Conservation (phyloP, 768 basidiomycete species). For the Pholiota conissans region DNA sequence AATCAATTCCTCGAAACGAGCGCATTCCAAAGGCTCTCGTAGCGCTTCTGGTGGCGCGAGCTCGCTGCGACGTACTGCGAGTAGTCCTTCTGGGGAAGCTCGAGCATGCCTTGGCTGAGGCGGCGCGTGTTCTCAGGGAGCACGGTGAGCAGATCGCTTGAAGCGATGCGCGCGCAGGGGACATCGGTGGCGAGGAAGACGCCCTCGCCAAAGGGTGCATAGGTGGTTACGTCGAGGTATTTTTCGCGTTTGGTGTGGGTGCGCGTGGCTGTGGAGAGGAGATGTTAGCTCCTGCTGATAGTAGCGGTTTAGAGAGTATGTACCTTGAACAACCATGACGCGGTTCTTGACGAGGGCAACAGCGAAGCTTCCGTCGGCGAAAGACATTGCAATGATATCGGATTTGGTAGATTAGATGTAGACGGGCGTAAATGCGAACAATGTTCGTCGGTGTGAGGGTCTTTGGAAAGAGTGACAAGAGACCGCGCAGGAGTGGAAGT, state of each 20-base stretch:
- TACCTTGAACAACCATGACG: conserved; percentile 71
- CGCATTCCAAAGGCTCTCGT: conserved; percentile 57
- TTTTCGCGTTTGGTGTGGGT: conserved; percentile 55
- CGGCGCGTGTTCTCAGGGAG: conserved; percentile 44
- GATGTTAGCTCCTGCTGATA: too few relatives aligned
- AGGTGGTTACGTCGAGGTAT: conserved; percentile 68
- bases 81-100: conserved; percentile 61
- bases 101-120: conserved; percentile 54
- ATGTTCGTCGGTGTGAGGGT: conserved; percentile 1
- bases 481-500: conserved; percentile 5
- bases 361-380: conserved; percentile 61
- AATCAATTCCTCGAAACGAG: neutral
- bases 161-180: conserved; percentile 61
- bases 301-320: conserved; percentile 10
- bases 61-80: conserved; percentile 56
- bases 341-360: conserved; percentile 69
- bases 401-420: neutral
- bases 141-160: conserved; percentile 58
- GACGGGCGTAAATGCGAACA: neutral
- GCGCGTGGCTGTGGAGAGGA: conserved; percentile 45
- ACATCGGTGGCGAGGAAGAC: conserved; percentile 62
- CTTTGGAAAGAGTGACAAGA: conserved; percentile 19
- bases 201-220: conserved; percentile 61
- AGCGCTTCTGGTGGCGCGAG: conserved; percentile 50
- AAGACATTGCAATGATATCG: conserved; percentile 22